A percentile compares a stretch with the other conserved stretches of the same genome.
phyloP scores from a whole-genome alignment of 495 filamentous ascomycete species.

The Glarea lozoyensis region DNA sequence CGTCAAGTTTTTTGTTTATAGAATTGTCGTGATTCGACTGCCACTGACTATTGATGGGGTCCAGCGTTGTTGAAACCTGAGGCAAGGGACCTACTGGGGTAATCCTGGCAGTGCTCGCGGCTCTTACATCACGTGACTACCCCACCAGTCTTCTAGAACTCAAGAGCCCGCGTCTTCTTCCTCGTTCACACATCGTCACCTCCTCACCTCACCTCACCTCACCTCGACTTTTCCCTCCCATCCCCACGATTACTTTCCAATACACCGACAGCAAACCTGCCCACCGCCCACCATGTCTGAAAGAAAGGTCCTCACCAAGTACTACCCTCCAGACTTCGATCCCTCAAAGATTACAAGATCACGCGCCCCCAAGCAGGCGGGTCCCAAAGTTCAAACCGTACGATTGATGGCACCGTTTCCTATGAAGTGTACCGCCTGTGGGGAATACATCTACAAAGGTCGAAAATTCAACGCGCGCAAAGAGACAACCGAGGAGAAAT shows the following conservation, averaged over 20 bases:
- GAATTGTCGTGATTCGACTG: no score
- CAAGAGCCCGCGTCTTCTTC: background rate
- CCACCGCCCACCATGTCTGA: constrained; percentile 64
- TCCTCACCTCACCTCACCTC: no score
- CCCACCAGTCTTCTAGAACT: constrained; percentile 1
- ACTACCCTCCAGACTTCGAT: constrained; percentile 98
- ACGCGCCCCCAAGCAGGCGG: constrained; percentile 57
- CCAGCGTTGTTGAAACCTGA: no score
- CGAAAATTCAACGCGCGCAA: constrained; percentile 97
- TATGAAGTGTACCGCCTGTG: constrained; percentile 86
- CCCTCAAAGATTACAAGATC: constrained; percentile 71
- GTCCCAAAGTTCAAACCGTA: constrained; percentile 77
- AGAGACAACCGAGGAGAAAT: constrained; percentile 86
- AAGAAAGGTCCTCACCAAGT: constrained; percentile 77
- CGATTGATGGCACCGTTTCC: constrained; percentile 96
- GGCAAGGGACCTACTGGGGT: no score
- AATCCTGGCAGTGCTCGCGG: no score
- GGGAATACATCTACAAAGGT: constrained; percentile 95
- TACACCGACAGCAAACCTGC: background rate
- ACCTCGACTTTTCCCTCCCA: no score
- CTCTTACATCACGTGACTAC: no score
- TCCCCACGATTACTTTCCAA: no score
- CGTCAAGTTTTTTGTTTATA: no score
- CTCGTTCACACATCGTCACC: no score
- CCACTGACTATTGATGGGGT: no score